Base-by-base conservation (phyloP, 768 basidiomycete species). In the Strobilomyces confusus region DNA sequence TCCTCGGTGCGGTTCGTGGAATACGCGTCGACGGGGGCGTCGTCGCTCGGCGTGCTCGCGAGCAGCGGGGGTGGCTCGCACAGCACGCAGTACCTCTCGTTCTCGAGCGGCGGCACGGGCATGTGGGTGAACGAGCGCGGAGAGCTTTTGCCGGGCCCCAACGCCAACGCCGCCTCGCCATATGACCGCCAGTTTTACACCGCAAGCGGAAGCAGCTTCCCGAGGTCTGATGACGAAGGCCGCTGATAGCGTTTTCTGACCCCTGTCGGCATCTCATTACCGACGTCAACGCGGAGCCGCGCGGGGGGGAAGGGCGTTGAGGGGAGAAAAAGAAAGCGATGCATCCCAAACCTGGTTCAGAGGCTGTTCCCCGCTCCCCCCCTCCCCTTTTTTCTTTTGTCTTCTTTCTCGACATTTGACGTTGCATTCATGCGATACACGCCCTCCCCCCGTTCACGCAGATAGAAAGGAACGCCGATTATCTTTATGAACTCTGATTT, bases 81-180 rank as follows among this genome's bases (percentile, higher is more conserved):
- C 36, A 66, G 58, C 4, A 69, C 69, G 41, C 47, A 55, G 1
- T 69, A 69, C 29, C 33, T 58, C 14, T 70, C 68, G 23, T 53
- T 59, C 17, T 63, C 65, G 49, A 68, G 65, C 23, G 63, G 61
- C 4, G 55, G 50, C 11, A 56, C 52, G 34, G 48, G 57, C 3
- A 37, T 58, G 52, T 47, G 47, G 23, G 69, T 65, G 44, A 70
- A 56, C 41, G 68, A 69, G 44, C 65, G 61, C 3, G 68, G 68
- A 3, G 68, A 69, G 46, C 56, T 69, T 19, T 23, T 60, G n/a
- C 34, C 55, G 5, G 45, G 44, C 8, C 17, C 17, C 5, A 19
- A 45, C 25, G 50, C 49, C 5, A 51, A 13, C 38, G 46, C 51
- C 9, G 36, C 56, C 36, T 55, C 52, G 36, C 51, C 57, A 19